Conservation (phyloP, 345 rosid genomes). For the Ceriops zippeliana region DNA sequence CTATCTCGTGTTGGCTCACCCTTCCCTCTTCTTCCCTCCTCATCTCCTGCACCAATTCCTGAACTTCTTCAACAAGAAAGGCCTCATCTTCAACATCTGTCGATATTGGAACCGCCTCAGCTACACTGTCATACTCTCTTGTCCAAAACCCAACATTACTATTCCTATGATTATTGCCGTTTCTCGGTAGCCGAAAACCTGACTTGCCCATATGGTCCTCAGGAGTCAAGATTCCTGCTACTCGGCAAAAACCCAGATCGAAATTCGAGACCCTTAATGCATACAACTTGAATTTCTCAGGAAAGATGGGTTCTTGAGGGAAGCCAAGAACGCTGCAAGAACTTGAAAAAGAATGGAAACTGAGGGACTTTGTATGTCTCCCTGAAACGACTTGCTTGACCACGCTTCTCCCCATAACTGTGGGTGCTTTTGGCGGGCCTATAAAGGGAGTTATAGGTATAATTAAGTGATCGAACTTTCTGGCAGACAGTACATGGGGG, state of each 20-base stretch:
- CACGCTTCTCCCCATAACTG: conserved; percentile 70
- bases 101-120: conserved; percentile 65
- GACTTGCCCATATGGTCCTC: conserved; percentile 36
- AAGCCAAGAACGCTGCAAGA: conserved; percentile 33
- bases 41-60: conserved; percentile 60
- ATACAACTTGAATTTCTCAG: conserved; percentile 15
- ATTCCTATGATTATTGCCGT: not conserved
- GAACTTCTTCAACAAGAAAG: conserved; percentile 52
- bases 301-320: conserved; percentile 31
- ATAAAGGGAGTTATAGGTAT: conserved; percentile 19
- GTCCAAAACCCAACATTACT: not conserved
- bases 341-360: conserved; percentile 18
- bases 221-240: conserved; percentile 28
- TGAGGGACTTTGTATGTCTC: conserved; percentile 24
- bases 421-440: conserved; percentile 26
- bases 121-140: conserved; percentile 59
- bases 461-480: conserved; percentile 31
- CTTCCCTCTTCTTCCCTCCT: conserved; percentile 45
- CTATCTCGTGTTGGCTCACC: conserved; percentile 24
- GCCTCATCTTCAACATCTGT: conserved; percentile 79
- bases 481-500: conserved; percentile 32
- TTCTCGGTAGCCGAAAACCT: conserved; percentile 25
- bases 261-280: conserved; percentile 4
- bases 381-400: conserved; percentile 49
- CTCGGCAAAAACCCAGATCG: conserved; percentile 5